Base-by-base conservation (phyloP, 306 rosid genomes). In the Malus sylvestris region DNA sequence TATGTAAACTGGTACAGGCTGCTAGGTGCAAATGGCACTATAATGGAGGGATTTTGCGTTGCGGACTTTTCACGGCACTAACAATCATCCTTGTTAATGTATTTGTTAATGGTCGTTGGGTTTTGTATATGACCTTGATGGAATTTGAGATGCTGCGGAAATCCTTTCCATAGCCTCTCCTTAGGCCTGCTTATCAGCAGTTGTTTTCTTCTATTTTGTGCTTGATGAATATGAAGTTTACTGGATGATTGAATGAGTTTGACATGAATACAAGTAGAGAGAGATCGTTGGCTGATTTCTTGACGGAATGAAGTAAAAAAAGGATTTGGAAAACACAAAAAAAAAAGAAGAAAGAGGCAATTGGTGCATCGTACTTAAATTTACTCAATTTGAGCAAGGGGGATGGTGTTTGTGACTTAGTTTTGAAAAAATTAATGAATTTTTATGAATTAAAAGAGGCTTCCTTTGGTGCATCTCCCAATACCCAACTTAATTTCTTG, bases 1-100 rank as follows among this genome's bases (percentile, higher is more conserved):
- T 61, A n/a, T 40, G 81, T 60, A 46, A 58, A 67, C 32, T 53
- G 73, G 33, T 80, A 85, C 83, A 87, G 94, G 66, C 44, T 66
- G 15, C 59, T 60, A 62, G 73, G 52, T 16, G 72, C 15, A 53
- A 45, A 70, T 52, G 61, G 51, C 46, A 52, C 42, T 32, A 6
- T n/a, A 13, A 71, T 63, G 72, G 60, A 70, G 33, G 49, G 74
- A 49, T 74, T 65, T 45, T 82, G 68, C 8, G 38, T 45, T 67
- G 33, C 70, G 45, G 68, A 66, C 29, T 51, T 33, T n/a, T 42
- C 49, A 38, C 61, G 62, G 77, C 64, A 38, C 68, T 79, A 12
- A 11, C 70, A 33, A 19, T 29, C 73, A 32, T 30, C 52, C 3
- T 63, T 49, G 55, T 14, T 49, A 72, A 69, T 29, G 42, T 25